Conservation (phyloP, 257 asterid species). For the Cinchona pubescens region DNA sequence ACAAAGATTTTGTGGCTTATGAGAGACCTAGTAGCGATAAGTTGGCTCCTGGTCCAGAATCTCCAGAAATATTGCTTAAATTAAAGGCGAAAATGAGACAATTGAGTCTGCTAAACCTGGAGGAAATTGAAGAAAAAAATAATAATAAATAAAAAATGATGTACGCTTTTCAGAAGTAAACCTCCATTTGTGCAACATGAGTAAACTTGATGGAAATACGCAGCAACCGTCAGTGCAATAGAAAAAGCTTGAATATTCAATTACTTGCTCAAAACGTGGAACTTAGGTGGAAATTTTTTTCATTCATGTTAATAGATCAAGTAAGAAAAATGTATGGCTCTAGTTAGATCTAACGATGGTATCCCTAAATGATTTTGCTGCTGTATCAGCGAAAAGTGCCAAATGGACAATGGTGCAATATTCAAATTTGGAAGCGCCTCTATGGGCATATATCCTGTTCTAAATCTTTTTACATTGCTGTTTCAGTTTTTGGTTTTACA, state of each 20-base stretch:
- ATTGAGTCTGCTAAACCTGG: too few relatives aligned
- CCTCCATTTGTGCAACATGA: too few relatives aligned
- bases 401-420: constrained; percentile 33
- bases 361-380: constrained; percentile 37
- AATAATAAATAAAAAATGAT: too few relatives aligned
- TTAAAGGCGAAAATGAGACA: too few relatives aligned
- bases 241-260: neutral
- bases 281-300: constrained; percentile 2
- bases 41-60: too few relatives aligned
- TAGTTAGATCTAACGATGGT: constrained; percentile 38
- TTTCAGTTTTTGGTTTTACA: constrained; percentile 40
- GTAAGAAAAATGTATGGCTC: constrained; percentile 21
- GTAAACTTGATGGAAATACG: too few relatives aligned
- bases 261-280: neutral
- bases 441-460: constrained; percentile 27
- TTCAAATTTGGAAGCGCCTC: constrained; percentile 39
- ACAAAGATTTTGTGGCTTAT: too few relatives aligned
- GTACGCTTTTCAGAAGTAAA: too few relatives aligned
- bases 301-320: constrained; percentile 25
- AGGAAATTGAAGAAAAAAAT: too few relatives aligned
- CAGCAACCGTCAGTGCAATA: too few relatives aligned
- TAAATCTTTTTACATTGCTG: constrained; percentile 35
- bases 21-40: too few relatives aligned
- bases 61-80: too few relatives aligned
- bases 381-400: constrained; percentile 35